Conservation (phyloP, 148 eudicot species). For the Heliosperma pusillum region DNA sequence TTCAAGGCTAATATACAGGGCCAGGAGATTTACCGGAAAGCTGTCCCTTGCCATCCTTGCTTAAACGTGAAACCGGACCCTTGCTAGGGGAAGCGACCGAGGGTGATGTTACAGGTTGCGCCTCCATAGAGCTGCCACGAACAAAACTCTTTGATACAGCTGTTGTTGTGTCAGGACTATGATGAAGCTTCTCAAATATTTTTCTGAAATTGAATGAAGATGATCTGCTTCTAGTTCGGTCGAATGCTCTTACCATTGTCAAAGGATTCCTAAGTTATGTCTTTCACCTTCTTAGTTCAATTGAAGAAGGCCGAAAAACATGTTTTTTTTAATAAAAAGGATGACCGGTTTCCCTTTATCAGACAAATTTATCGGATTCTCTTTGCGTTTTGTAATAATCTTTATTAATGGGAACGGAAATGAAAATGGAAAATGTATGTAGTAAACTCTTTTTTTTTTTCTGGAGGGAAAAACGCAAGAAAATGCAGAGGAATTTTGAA, state of each 20-base stretch:
- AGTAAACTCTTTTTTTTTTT: neutral
- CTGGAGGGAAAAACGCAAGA: neutral
- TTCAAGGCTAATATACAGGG: too few relatives aligned
- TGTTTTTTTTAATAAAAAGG: neutral
- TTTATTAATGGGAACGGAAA: neutral
- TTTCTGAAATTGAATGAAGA: slow-evolving; percentile 34
- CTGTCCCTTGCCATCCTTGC: slow-evolving; percentile 18
- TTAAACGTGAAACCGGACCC: slow-evolving; percentile 4
- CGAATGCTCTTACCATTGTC: slow-evolving; percentile 39
- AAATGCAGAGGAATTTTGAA: neutral
- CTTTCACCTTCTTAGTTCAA: slow-evolving; percentile 26
- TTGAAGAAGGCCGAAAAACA: slow-evolving; percentile 30
- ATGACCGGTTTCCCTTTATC: neutral
- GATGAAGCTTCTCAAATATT: slow-evolving; percentile 28
- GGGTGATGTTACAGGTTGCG: neutral
- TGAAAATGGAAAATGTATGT: neutral
- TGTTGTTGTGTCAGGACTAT: neutral
- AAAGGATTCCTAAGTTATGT: slow-evolving; percentile 24
- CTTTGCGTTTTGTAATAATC: neutral
- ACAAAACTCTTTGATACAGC: slow-evolving; percentile 1
- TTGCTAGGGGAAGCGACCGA: slow-evolving; percentile 16
- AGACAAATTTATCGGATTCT: slow-evolving; percentile 11
- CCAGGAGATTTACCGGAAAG: slow-evolving; percentile 30
- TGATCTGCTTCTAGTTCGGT: slow-evolving; percentile 26
- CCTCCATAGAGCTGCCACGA: neutral